A percentile compares a stretch with the other conserved stretches of the same genome.
Conservation (phyloP, 495 filamentous ascomycete species). For the Penicillium coffeae region DNA sequence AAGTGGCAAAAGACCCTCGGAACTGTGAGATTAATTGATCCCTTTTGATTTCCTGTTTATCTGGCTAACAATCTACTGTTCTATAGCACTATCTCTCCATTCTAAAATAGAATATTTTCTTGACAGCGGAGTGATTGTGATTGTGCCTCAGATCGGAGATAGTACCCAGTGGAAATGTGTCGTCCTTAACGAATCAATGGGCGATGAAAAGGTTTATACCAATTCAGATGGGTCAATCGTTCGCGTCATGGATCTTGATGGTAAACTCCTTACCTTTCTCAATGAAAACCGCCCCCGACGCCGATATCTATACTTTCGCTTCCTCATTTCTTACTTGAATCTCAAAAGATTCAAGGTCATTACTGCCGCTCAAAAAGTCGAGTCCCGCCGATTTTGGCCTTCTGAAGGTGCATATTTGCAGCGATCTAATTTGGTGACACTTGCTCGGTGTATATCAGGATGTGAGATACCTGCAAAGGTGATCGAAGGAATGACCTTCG, state of each 20-base stretch:
- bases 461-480: neutral
- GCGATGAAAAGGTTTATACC: too few relatives aligned
- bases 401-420: neutral
- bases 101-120: too few relatives aligned
- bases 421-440: neutral
- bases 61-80: too few relatives aligned
- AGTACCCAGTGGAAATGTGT: too few relatives aligned
- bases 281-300: neutral
- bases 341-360: neutral
- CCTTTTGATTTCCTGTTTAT: too few relatives aligned
- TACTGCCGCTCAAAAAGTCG: neutral
- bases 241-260: neutral
- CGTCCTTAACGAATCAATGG: too few relatives aligned
- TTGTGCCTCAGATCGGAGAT: too few relatives aligned
- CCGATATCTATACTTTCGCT: neutral
- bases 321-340: neutral
- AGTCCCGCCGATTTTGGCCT: neutral
- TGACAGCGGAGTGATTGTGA: too few relatives aligned
- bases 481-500: neutral
- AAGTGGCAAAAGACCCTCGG: neutral
- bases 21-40: neutral
- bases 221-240: too few relatives aligned
- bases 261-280: neutral
- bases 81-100: too few relatives aligned
- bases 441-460: neutral